Evolutionary conservation across 345 rosid species (phyloP).

Genomic region (Citrus maxima): DNA sequence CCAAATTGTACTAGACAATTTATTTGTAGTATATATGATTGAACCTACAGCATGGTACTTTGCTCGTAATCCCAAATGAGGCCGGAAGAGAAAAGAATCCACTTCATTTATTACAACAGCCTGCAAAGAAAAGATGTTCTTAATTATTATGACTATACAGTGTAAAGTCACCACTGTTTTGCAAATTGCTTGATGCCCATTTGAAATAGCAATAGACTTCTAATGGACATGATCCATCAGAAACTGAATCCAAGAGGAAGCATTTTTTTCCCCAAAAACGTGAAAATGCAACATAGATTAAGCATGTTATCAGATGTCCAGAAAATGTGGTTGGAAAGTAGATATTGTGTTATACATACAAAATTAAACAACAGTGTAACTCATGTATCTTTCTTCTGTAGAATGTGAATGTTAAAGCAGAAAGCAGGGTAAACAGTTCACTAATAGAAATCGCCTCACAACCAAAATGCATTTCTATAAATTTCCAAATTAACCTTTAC

Average conservation of each 20-base stretch:
- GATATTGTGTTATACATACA: not conserved
- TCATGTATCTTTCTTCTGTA: not conserved
- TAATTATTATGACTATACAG: not conserved
- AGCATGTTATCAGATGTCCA: not conserved
- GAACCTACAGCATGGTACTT: slow-evolving; percentile 86
- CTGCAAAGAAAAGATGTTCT: slow-evolving; percentile 33
- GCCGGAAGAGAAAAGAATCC: slow-evolving; percentile 87
- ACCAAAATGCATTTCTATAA: not conserved
- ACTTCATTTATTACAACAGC: slow-evolving; percentile 92
- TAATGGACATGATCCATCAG: not conserved
- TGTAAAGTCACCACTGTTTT: not conserved
- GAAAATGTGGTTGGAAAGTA: not conserved
- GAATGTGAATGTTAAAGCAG: not conserved
- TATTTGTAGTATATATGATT: not conserved
- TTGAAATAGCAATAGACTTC: not conserved
- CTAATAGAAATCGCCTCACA: not conserved
- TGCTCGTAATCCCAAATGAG: slow-evolving; percentile 77
- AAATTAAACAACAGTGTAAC: not conserved
- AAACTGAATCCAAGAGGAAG: not conserved
- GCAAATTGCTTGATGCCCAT: not conserved
- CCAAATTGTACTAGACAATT: not conserved
- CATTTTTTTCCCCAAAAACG: not conserved
- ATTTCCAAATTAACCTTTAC: not conserved
- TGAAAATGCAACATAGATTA: not conserved
- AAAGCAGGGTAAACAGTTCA: not conserved